Base-by-base conservation (phyloP, 176 grass and related monocot genomes). In the Typha latifolia region DNA sequence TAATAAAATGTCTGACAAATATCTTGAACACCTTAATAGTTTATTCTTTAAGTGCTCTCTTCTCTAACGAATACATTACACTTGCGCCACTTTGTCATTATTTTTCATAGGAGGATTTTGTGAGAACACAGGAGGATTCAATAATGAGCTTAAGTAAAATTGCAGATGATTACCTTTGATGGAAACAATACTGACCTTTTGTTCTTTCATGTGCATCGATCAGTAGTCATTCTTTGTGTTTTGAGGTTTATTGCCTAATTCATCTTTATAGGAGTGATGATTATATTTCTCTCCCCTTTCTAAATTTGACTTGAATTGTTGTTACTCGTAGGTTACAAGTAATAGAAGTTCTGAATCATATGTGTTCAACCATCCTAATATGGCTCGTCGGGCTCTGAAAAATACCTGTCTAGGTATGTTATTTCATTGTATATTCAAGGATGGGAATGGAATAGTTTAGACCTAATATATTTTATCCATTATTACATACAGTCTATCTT, bases 351-450 rank as follows among this genome's bases (percentile, higher is more conserved):
- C 83, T 22, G 94, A 75, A 62, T 50, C 85, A 43, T 99, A 99
- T 70, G 63, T 81, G 62, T 99, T 93, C 62, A 62, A 93, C 62
- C 94, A 99, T 83, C 77, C 81, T 48, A 85, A 85, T 72, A 76
- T 93, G 86, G 75, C 94, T 67, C 83, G 79, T 18, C 88, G 86
- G 67, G 75, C 85, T 76, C 67, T 99, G 78, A 99, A 99, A 75
- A 99, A 93, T 27, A 85, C 85, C 48, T 85, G 83, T 76, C 89
- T 99, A 15, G 89, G 89, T 96, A 79, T 77, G 85, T 69, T 72
- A 32, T 70, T 7, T 16, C 26, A 51, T 66, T 27, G 68, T 32
- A 12, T 67, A 5, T 16, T 47, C 21, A 32, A 68, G 70, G 11
- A 61, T 75, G 61, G 20, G 23, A 69, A 62, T 78, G 68, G 10